These are phyloP conservation scores for Leucoagaricus sp. DNA, from an alignment of 1,284 basidiomycete species.

Conservation along the genomic window DNA sequence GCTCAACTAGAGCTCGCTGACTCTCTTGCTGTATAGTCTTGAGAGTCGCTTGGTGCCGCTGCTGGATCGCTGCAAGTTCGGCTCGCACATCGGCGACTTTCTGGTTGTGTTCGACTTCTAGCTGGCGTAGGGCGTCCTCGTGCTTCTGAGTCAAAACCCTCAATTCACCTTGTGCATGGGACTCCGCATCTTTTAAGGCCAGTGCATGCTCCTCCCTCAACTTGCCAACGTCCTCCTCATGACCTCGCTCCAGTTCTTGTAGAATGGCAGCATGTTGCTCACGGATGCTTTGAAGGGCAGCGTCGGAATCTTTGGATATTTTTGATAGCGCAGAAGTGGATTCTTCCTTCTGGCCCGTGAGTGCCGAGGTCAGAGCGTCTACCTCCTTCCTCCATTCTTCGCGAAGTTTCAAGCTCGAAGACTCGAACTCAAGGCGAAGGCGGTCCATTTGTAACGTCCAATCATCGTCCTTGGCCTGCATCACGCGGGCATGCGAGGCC, in stretches of 20 bases:
- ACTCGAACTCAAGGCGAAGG: conserved; percentile 47
- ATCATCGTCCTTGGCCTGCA: conserved; percentile 61
- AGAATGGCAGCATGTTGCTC: conserved; percentile 59
- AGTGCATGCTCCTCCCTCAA: conserved; percentile 49
- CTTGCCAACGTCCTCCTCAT: conserved; percentile 51
- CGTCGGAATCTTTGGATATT: conserved; percentile 51
- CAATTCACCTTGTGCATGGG: conserved; percentile 28
- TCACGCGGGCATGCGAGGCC: conserved; percentile 54
- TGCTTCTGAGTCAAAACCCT: conserved; percentile 26
- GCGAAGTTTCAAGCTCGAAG: conserved; percentile 45
- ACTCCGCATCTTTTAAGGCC: conserved; percentile 26
- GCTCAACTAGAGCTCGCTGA: conserved; percentile 22
- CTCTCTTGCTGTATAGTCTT: conserved; percentile 20
- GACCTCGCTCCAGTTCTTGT: conserved; percentile 52
- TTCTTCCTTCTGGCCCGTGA: conserved; percentile 50
- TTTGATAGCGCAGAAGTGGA: conserved; percentile 38
- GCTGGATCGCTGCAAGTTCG: background rate
- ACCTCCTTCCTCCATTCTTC: conserved; percentile 53
- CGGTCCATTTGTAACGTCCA: conserved; percentile 50
- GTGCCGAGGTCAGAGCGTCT: conserved; percentile 46
- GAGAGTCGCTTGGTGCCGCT: conserved; percentile 25
- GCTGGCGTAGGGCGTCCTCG: conserved; percentile 23
- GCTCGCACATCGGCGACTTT: conserved; percentile 8
- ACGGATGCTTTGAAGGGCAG: conserved; percentile 46
- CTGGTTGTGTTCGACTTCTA: conserved; percentile 25